These are phyloP conservation scores for Ordospora pajunii DNA, from an alignment of 371 early-diverging fungal genomes.

Conservation along the genomic window DNA sequence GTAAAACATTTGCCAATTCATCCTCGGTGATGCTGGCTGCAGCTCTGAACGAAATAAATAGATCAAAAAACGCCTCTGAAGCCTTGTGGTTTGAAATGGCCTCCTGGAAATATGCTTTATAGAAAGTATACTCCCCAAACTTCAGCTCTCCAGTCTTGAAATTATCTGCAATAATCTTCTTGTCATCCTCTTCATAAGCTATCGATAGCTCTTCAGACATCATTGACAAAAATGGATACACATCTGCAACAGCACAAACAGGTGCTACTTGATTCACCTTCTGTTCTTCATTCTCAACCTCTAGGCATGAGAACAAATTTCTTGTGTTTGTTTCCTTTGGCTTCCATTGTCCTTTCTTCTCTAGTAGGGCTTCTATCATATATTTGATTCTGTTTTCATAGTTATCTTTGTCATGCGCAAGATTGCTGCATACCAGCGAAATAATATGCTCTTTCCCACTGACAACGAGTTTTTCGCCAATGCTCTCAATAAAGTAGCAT, in stretches of 20 bases:
- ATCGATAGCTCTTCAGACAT: conserved; percentile 17
- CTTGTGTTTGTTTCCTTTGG: neutral
- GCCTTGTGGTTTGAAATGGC: conserved; percentile 15
- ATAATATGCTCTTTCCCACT: conserved; percentile 18
- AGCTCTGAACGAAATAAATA: conserved; percentile 12
- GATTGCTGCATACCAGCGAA: neutral
- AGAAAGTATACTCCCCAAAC: conserved; percentile 8
- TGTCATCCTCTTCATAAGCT: conserved; percentile 16
- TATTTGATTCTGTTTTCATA: conserved; percentile 38
- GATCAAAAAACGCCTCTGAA: neutral
- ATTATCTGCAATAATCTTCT: neutral
- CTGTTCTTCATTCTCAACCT: conserved; percentile 1
- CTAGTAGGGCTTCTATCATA: conserved; percentile 18
- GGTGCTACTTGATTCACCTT: neutral
- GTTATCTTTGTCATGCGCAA: conserved; percentile 11
- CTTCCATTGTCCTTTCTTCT: conserved; percentile 13
- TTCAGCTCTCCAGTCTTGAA: neutral
- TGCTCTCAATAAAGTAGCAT: conserved; percentile 19
- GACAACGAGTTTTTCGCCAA: conserved; percentile 17
- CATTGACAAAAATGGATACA: neutral
- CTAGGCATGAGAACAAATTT: conserved; percentile 18
- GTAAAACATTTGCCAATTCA: conserved; percentile 4
- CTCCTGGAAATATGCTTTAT: conserved; percentile 11
- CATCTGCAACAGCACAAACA: neutral
- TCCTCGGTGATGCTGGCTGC: neutral